A percentile compares a stretch with the other conserved stretches of the same genome.
These are phyloP conservation scores for Babesia bovis DNA, from an alignment of 169 alveolate genomes.

Conservation along the genomic window DNA sequence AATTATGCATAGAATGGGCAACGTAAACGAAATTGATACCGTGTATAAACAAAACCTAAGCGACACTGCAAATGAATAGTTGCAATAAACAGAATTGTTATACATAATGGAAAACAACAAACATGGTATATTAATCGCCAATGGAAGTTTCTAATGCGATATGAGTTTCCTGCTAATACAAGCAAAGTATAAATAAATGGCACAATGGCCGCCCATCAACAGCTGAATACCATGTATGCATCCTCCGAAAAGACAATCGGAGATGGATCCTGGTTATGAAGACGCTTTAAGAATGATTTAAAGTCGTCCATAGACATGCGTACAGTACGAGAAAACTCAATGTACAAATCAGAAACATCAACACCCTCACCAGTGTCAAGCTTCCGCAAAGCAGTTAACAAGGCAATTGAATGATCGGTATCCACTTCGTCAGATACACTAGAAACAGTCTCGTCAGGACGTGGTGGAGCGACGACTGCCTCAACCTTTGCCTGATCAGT, in stretches of 20 bases:
- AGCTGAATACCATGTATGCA: conserved; percentile 48
- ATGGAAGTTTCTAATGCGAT: too few relatives aligned
- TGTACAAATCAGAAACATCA: conserved; percentile 58
- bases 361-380: conserved; percentile 66
- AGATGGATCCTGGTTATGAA: conserved; percentile 54
- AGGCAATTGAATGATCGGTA: conserved; percentile 40
- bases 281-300: conserved; percentile 17
- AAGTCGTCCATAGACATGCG: conserved; percentile 51
- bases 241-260: conserved; percentile 64
- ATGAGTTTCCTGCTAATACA: too few relatives aligned
- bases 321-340: conserved; percentile 26
- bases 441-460: neutral
- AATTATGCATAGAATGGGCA: too few relatives aligned
- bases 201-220: too few relatives aligned
- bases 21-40: too few relatives aligned
- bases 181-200: too few relatives aligned
- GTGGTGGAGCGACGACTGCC: conserved; percentile 3
- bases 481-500: conserved; percentile 9
- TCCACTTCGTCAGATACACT: neutral
- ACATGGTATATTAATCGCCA: too few relatives aligned
- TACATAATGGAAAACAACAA: too few relatives aligned
- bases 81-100: too few relatives aligned
- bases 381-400: conserved; percentile 57
- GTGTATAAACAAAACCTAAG: too few relatives aligned
- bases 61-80: too few relatives aligned